These are phyloP conservation scores for Fusarium nanum DNA, from an alignment of 2,329 filamentous ascomycete species.

Conservation along the genomic window DNA sequence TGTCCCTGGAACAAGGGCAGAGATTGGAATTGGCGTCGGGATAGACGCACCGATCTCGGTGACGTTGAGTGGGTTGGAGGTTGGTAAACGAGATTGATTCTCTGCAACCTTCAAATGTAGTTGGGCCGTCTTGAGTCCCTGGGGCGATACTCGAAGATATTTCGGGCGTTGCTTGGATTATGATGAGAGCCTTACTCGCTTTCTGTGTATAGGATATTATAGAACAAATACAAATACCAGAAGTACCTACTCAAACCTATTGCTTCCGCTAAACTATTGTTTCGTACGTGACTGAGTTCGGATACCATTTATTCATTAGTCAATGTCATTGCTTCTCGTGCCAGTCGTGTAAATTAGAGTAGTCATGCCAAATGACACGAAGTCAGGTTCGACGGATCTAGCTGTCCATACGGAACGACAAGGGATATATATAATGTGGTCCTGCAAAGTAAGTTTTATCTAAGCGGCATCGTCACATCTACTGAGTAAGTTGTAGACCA, in stretches of 20 bases:
- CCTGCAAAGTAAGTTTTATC: not conserved
- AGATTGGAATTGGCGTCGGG: constrained; percentile 72
- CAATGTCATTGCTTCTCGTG: not conserved
- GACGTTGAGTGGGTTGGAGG: constrained; percentile 96
- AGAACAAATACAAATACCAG: constrained; percentile 67
- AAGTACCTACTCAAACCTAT: constrained; percentile 70
- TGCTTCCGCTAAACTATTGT: not conserved
- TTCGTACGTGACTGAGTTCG: not conserved
- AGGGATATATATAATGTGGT: not conserved
- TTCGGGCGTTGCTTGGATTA: constrained; percentile 41
- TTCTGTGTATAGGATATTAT: constrained; percentile 71
- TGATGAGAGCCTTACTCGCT: constrained; percentile 66
- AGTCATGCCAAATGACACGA: not conserved
- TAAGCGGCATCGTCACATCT: not conserved
- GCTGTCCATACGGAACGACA: not conserved
- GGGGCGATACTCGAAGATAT: constrained; percentile 42
- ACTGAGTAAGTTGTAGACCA: not conserved
- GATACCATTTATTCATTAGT: not conserved
- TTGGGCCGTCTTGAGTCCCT: constrained; percentile 54
- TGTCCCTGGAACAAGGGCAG: constrained; percentile 69
- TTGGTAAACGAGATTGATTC: constrained; percentile 73
- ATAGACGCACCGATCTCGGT: constrained; percentile 74
- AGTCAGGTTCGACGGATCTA: not conserved
- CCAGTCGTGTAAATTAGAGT: not conserved
- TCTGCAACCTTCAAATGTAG: constrained; percentile 68